These are phyloP conservation scores for Pseudoscleropodium purum DNA, from an alignment of 225 moss, liverwort and hornwort species.

Conservation along the genomic window DNA sequence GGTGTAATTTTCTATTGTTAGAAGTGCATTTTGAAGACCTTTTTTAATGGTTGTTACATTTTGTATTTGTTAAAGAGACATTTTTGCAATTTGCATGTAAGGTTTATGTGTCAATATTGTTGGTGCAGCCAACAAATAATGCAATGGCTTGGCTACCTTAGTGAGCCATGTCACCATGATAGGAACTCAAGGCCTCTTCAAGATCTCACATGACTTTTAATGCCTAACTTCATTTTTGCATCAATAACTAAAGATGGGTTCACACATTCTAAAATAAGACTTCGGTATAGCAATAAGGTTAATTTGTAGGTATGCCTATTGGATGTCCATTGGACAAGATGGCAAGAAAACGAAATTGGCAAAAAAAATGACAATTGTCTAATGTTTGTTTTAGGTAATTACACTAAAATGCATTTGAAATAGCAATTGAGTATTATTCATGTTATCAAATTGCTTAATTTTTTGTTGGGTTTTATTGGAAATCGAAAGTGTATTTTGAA, in stretches of 20 bases:
- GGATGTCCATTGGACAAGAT: neutral
- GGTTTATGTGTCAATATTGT: neutral
- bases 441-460: neutral
- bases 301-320: neutral
- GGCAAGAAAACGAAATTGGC: neutral
- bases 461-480: neutral
- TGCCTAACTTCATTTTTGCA: neutral
- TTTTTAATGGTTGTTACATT: neutral
- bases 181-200: neutral
- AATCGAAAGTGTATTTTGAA: neutral
- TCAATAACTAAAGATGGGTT: neutral
- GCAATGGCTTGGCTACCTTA: neutral
- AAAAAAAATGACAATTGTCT: neutral
- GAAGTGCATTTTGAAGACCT: neutral
- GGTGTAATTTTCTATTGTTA: neutral
- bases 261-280: neutral
- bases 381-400: neutral
- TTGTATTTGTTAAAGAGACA: neutral
- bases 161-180: neutral
- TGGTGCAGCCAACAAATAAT: neutral
- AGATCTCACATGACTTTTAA: neutral
- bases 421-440: neutral
- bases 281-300: neutral
- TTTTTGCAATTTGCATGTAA: neutral
- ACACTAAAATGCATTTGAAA: neutral